These are phyloP conservation scores for Neurospora sp. DNA, from an alignment of 495 filamentous ascomycete genomes.

Conservation along the genomic window DNA sequence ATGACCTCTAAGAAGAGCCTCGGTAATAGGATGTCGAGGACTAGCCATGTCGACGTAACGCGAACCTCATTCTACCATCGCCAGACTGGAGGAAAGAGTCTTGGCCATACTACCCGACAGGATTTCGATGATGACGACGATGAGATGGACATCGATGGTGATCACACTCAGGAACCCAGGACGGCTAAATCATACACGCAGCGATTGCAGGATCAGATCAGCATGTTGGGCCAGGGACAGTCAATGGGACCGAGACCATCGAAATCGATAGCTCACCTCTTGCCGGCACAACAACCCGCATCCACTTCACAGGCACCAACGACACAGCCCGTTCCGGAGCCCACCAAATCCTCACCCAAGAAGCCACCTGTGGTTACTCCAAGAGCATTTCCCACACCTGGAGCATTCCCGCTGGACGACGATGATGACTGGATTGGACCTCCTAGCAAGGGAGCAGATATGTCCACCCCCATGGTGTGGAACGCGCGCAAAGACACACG, in stretches of 20 bases:
- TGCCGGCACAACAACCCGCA: slow-evolving; percentile 23
- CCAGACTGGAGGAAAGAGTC: slow-evolving; percentile 50
- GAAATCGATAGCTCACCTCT: slow-evolving; percentile 54
- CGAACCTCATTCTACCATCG: slow-evolving; percentile 57
- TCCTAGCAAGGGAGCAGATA: slow-evolving; percentile 25
- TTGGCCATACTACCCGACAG: slow-evolving; percentile 31
- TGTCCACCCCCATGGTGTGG: slow-evolving; percentile 17
- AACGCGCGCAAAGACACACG: slow-evolving; percentile 40
- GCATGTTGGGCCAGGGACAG: slow-evolving; percentile 77
- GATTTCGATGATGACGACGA: slow-evolving; percentile 36
- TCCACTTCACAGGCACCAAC: slow-evolving; percentile 12
- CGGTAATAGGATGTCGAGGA: slow-evolving; percentile 53
- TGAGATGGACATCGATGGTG: slow-evolving; percentile 50
- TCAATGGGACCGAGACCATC: slow-evolving; percentile 48
- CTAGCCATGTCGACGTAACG: slow-evolving; percentile 65
- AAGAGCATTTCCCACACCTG: slow-evolving; percentile 24
- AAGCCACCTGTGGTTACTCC: slow-evolving; percentile 13
- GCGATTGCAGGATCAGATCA: slow-evolving; percentile 83
- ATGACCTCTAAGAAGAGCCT: slow-evolving; percentile 71
- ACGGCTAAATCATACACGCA: slow-evolving; percentile 75
- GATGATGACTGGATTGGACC: slow-evolving; percentile 83
- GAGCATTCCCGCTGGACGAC: slow-evolving; percentile 50
- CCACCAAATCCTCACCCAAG: slow-evolving; percentile 22
- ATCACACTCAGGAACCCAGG: slow-evolving; percentile 27
- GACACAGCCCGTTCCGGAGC: slow-evolving; percentile 42